Conservation (phyloP, 2,329 filamentous ascomycete species). For the Diplodia sapinea region DNA sequence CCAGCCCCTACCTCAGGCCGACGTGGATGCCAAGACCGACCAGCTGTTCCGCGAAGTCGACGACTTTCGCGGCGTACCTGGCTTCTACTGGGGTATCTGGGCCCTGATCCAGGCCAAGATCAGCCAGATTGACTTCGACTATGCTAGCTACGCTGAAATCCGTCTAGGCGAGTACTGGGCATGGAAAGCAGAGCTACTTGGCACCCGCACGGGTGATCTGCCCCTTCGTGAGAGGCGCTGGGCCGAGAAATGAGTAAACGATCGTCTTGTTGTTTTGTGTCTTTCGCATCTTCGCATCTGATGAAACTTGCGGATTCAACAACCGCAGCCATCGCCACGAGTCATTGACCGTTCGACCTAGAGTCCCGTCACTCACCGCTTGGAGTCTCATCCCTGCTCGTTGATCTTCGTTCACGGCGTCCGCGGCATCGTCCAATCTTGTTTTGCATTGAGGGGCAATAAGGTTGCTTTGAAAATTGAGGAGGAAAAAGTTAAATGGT, state of each 20-base stretch:
- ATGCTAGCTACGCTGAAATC: constrained; percentile 85
- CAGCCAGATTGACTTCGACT: constrained; percentile 95
- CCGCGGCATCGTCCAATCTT: constrained; percentile 5
- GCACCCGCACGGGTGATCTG: constrained; percentile 67
- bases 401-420: constrained; percentile 7
- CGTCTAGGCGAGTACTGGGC: constrained; percentile 91
- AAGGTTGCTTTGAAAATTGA: neutral
- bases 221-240: constrained; percentile 80
- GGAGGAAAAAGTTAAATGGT: constrained; percentile 1
- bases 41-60: constrained; percentile 83
- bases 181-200: constrained; percentile 78
- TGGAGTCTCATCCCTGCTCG: neutral
- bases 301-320: constrained; percentile 27
- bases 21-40: constrained; percentile 45
- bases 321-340: constrained; percentile 26
- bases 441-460: neutral
- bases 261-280: neutral
- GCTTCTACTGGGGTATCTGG: constrained; percentile 94
- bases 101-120: constrained; percentile 92
- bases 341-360: constrained; percentile 8
- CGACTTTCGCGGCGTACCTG: constrained; percentile 83
- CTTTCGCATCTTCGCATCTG: constrained; percentile 9
- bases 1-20: constrained; percentile 29
- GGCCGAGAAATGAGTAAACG: constrained; percentile 60
- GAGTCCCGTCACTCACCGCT: neutral